phyloP scores from a whole-genome alignment of 73 alveolate species.

The Uronychia setigera region DNA sequence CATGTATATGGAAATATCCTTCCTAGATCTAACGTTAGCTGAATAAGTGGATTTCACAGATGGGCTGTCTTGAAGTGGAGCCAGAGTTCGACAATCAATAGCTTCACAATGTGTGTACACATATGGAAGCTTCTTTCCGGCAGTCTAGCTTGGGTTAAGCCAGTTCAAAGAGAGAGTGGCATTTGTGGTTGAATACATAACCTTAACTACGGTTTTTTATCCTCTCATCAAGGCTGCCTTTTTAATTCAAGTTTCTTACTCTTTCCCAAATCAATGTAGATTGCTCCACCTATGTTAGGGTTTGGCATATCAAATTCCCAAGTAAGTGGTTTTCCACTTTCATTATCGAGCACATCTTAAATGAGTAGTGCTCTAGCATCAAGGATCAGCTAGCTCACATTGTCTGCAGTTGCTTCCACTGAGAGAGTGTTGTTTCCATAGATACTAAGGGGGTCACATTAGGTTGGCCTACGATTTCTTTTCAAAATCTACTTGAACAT shows the following conservation, averaged over 20 bases:
- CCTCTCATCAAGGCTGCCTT: not conserved
- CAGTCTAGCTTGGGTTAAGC: constrained; percentile 84
- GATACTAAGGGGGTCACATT: not conserved
- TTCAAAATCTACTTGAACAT: constrained; percentile 31
- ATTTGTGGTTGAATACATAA: constrained; percentile 62
- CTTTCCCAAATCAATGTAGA: constrained; percentile 22
- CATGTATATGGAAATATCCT: constrained; percentile 27
- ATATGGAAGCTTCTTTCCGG: constrained; percentile 85
- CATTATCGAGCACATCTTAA: not conserved
- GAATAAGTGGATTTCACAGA: constrained; percentile 87
- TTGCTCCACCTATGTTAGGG: constrained; percentile 11
- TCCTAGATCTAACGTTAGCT: constrained; percentile 32
- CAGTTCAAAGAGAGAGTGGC: constrained; percentile 64
- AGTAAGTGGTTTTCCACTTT: not conserved
- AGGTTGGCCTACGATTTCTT: not conserved
- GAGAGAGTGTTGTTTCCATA: constrained; percentile 56
- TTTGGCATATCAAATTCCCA: not conserved
- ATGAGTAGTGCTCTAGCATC: constrained; percentile 28
- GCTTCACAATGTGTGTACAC: constrained; percentile 96
- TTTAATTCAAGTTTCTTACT: not conserved
- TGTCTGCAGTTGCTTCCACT: constrained; percentile 13
- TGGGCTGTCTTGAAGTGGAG: constrained; percentile 99
- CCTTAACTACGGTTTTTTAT: not conserved
- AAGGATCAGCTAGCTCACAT: constrained; percentile 23
- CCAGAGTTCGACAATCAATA: constrained; percentile 89